These are phyloP conservation scores for Malassezia restricta DNA, from an alignment of 1,284 basidiomycete genomes.

Conservation along the genomic window DNA sequence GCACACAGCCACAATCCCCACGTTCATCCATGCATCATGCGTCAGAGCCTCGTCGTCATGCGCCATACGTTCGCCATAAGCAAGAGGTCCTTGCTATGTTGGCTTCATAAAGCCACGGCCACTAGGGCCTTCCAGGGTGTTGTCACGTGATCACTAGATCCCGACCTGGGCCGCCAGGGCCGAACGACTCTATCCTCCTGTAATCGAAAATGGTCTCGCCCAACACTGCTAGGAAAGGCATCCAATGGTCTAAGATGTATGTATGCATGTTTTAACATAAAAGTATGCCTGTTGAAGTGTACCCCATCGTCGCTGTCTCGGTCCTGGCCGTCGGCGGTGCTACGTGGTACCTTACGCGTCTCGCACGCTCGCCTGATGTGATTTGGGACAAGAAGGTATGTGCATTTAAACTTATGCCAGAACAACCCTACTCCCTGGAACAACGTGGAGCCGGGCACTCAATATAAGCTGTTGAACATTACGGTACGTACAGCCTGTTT, in stretches of 20 bases:
- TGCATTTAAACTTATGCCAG: not conserved
- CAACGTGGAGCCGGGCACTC: slow-evolving; percentile 36
- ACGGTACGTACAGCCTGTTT: slow-evolving; percentile 18
- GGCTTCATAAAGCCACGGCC: too few species aligned
- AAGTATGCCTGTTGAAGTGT: slow-evolving; percentile 17
- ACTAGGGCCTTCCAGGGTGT: too few species aligned
- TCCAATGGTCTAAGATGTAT: slow-evolving; percentile 9
- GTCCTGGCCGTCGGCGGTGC: slow-evolving; percentile 35
- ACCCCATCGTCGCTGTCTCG: slow-evolving; percentile 37
- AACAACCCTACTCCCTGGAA: slow-evolving; percentile 44
- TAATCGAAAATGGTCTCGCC: slow-evolving; percentile 5
- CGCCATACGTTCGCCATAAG: too few species aligned
- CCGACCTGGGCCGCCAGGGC: too few species aligned
- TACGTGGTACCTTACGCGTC: slow-evolving; percentile 35
- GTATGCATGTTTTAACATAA: slow-evolving; percentile 2
- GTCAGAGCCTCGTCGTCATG: too few species aligned
- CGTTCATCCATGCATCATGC: too few species aligned
- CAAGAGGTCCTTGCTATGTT: too few species aligned
- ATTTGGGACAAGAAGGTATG: slow-evolving; percentile 40
- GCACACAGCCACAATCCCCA: too few species aligned
- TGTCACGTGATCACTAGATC: too few species aligned
- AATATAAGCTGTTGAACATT: slow-evolving; percentile 36
- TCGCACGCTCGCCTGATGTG: slow-evolving; percentile 37
- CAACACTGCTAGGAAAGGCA: slow-evolving; percentile 7
- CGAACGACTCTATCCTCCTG: not conserved